Evolutionary conservation across 805 yeast genomes (phyloP).

Genomic region (Alloascoidea africana): DNA sequence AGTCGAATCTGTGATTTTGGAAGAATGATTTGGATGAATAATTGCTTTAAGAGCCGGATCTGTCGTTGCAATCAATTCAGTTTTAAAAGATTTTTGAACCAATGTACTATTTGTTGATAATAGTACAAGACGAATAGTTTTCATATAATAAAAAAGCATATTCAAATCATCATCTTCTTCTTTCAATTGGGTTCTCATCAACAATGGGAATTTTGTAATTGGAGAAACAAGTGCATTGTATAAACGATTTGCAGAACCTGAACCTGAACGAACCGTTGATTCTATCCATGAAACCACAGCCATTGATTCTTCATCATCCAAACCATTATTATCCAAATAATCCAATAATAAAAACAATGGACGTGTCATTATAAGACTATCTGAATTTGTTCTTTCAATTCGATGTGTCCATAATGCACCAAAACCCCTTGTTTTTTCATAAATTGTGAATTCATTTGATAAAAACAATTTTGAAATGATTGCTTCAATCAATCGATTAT

Average conservation of each 20-base stretch:
- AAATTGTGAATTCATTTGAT: constrained; percentile 12
- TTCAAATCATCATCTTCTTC: constrained; percentile 41
- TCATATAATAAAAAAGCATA: constrained; percentile 45
- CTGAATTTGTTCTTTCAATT: constrained; percentile 27
- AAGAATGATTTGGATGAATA: neutral
- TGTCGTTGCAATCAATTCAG: constrained; percentile 50
- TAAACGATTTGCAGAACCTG: constrained; percentile 47
- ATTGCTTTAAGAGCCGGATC: constrained; percentile 29
- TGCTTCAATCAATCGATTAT: constrained; percentile 51
- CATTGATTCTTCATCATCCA: constrained; percentile 7
- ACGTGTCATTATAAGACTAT: constrained; percentile 32
- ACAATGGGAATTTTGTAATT: constrained; percentile 26
- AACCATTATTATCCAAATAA: constrained; percentile 29
- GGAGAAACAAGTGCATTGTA: constrained; percentile 46
- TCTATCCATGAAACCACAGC: constrained; percentile 34
- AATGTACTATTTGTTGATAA: constrained; percentile 6
- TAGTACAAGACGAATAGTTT: constrained; percentile 36
- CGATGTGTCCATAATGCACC: constrained; percentile 67
- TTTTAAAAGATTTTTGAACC: constrained; percentile 32
- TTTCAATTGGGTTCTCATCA: constrained; percentile 14
- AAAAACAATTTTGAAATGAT: constrained; percentile 45
- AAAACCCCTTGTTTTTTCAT: constrained; percentile 36
- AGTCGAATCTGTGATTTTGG: constrained; percentile 23
- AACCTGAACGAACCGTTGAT: constrained; percentile 30
- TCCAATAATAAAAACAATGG: constrained; percentile 62